Evolutionary conservation across 1,284 basidiomycete genomes (phyloP), one percentile per base, ranked within the genome.

Genomic region (Exobasidium cylindrosporum): DNA sequence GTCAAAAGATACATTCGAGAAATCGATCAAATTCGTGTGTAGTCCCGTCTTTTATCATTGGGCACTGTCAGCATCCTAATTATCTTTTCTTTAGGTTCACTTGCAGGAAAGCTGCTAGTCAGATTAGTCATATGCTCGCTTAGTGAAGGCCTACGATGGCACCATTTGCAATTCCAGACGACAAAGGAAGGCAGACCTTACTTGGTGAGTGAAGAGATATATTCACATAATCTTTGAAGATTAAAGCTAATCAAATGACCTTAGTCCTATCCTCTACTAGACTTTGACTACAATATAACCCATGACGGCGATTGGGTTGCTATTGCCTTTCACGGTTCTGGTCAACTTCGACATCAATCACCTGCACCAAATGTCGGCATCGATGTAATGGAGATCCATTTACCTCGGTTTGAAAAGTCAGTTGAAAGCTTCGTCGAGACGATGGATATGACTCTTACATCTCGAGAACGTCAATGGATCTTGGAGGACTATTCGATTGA

Each of bases 281-380:
- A n/a, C 31, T 24, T 70, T 21, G 77, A 78, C 61, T 75, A 65
- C 59, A 79, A 79, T 58, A 55, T 78, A 26, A 67, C 74, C 11
- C 77, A 79, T 53, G 77, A 79, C 45, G 61, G 61, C 14, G 68
- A 77, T 32, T 79, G 74, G 74, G 72, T 79, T 23, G 69, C 73
- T 0, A 55, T 79, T 57, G 76, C 74, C 5, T 72, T 71, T 43
- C 47, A 57, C 30, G 21, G 1, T 7, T n/a, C 14, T 10, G 55
- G 28, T 32, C 32, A 2, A n/a, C 14, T 35, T 24, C 35, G 17
- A 40, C 10, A 40, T 31, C 58, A 2, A 26, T 1, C 2, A 49
- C 35, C 10, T 11, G n/a, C 50, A 26, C 47, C 47, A 21, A 14
- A 24, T 17, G 66, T 78, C 1, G 77, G 77, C 1, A 62, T 70